A percentile compares a stretch with the other conserved stretches of the same genome.
Conservation (phyloP, 768 basidiomycete species). For the Suillus sp. region DNA sequence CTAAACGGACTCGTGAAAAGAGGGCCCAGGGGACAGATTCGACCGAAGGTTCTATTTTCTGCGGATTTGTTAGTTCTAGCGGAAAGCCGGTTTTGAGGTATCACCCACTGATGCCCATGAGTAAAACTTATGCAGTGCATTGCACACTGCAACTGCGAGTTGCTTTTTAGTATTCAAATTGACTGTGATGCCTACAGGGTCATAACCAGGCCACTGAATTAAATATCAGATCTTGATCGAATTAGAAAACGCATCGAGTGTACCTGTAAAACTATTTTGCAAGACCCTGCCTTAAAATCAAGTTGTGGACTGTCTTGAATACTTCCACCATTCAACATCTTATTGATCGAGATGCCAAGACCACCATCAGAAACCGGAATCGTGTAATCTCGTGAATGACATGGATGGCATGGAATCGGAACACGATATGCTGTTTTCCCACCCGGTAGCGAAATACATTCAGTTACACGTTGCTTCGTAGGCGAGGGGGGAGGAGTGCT, state of each 20-base stretch:
- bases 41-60: background rate
- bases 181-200: background rate
- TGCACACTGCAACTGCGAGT: constrained; percentile 3
- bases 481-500: background rate
- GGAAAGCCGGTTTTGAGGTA: background rate
- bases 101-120: background rate
- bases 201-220: constrained; percentile 30
- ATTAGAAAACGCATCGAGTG: background rate
- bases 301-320: constrained; percentile 16
- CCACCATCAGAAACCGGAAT: constrained; percentile 24
- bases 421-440: constrained; percentile 14
- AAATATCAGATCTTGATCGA: background rate
- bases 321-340: constrained; percentile 15
- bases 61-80: background rate
- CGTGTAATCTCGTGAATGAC: constrained; percentile 9
- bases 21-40: constrained; percentile 21
- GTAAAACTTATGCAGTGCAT: background rate
- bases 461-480: background rate
- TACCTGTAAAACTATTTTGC: background rate
- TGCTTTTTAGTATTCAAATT: constrained; percentile 20
- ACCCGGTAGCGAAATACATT: background rate
- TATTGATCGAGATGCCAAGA: constrained; percentile 22
- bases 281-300: background rate
- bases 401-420: constrained; percentile 17
- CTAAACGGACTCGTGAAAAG: constrained; percentile 16